These are phyloP conservation scores for Picea abies DNA, from an alignment of 83 land plant genomes.

Conservation along the genomic window DNA sequence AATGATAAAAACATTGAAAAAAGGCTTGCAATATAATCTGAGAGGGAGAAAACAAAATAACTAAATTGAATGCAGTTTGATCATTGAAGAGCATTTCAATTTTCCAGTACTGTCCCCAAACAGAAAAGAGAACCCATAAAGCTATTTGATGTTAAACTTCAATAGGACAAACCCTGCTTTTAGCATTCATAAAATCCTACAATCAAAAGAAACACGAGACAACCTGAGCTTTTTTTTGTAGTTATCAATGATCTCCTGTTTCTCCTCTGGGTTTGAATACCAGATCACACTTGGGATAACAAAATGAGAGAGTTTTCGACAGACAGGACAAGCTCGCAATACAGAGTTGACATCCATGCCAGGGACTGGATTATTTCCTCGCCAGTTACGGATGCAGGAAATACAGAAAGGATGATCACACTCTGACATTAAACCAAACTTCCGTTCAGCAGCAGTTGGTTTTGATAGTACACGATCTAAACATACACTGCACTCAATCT, in stretches of 20 bases:
- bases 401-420: slow-evolving; percentile 99
- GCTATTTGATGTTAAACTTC: background rate
- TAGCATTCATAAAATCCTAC: background rate
- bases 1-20: background rate
- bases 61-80: background rate
- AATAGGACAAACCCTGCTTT: background rate
- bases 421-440: slow-evolving; percentile 91
- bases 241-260: slow-evolving; percentile 82
- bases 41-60: background rate
- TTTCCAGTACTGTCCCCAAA: background rate
- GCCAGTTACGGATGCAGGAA: slow-evolving; percentile 95
- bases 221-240: slow-evolving; percentile 94
- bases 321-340: slow-evolving; percentile 91
- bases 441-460: slow-evolving; percentile 79
- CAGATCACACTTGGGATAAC: slow-evolving; percentile 96
- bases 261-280: slow-evolving; percentile 82
- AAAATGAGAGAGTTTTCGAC: slow-evolving; percentile 87
- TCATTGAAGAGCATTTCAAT: background rate
- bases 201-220: background rate
- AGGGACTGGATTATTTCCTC: slow-evolving; percentile 74
- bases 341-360: slow-evolving; percentile 91
- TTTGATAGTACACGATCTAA: slow-evolving; percentile 90
- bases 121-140: background rate
- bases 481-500: slow-evolving; percentile 96
- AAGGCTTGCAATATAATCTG: background rate